Conservation (phyloP, 1,139 yeast species). For the Debaryomyces psychrophilus region DNA sequence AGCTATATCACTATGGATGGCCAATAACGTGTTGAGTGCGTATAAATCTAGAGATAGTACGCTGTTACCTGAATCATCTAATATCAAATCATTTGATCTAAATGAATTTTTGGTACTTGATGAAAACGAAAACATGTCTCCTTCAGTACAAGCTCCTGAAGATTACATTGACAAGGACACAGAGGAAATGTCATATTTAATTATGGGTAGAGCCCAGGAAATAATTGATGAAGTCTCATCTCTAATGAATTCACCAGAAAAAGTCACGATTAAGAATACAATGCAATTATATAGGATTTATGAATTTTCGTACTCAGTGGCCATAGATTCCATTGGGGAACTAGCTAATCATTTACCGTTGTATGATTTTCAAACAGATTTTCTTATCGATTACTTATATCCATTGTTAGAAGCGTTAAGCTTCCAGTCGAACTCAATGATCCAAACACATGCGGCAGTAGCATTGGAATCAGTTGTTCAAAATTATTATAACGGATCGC, state of each 20-base stretch:
- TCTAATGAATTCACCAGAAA: slow-evolving; percentile 12
- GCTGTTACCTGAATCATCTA: not conserved
- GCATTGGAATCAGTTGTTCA: slow-evolving; percentile 46
- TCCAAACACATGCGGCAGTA: slow-evolving; percentile 36
- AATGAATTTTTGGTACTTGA: slow-evolving; percentile 30
- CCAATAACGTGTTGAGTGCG: slow-evolving; percentile 23
- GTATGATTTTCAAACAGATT: slow-evolving; percentile 34
- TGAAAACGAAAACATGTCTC: slow-evolving; percentile 12
- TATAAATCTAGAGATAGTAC: not conserved
- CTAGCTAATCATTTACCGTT: slow-evolving; percentile 27
- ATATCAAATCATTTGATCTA: slow-evolving; percentile 22
- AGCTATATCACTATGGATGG: slow-evolving; percentile 36
- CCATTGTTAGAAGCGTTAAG: slow-evolving; percentile 41
- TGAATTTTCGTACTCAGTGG: slow-evolving; percentile 32
- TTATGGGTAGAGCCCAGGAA: slow-evolving; percentile 32
- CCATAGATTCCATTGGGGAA: slow-evolving; percentile 35
- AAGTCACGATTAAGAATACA: slow-evolving; percentile 1
- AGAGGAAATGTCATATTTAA: slow-evolving; percentile 25
- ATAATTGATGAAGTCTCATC: slow-evolving; percentile 23
- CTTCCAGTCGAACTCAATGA: slow-evolving; percentile 27
- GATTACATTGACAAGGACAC: slow-evolving; percentile 2
- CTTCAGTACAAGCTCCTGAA: not conserved
- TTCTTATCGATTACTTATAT: slow-evolving; percentile 37
- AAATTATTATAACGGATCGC: slow-evolving; percentile 58
- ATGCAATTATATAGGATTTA: slow-evolving; percentile 13